Percentiles rank a stretch among this genome's conserved stretches.
Evolutionary conservation across 2,329 filamentous ascomycete species (phyloP).

Genomic region (Huntiella abstrusa): DNA sequence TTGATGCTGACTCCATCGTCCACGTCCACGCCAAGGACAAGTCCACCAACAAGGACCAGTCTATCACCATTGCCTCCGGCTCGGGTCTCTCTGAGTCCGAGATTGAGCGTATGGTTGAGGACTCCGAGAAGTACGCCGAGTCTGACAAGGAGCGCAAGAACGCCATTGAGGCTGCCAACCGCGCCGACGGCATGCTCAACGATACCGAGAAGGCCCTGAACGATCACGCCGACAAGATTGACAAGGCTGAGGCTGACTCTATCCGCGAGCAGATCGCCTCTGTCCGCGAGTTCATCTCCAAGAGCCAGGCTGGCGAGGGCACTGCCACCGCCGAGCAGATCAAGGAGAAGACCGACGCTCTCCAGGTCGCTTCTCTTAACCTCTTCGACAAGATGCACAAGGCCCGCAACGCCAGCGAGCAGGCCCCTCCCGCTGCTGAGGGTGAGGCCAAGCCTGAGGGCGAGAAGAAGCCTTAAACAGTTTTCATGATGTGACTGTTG

Average conservation of each 20-base stretch:
- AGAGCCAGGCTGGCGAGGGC: conserved; percentile 87
- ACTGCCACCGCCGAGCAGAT: conserved; percentile 74
- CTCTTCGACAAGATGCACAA: conserved; percentile 99
- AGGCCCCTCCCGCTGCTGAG: conserved; percentile 37
- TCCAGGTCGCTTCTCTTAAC: conserved; percentile 87
- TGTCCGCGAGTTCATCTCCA: conserved; percentile 77
- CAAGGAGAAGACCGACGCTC: conserved; percentile 92
- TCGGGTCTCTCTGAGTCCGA: conserved; percentile 88
- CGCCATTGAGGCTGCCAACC: conserved; percentile 91
- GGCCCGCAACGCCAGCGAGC: conserved; percentile 53
- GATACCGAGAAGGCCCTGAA: conserved; percentile 97
- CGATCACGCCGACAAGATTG: conserved; percentile 87
- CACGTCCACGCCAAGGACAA: conserved; percentile 98
- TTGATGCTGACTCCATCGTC: conserved; percentile 93
- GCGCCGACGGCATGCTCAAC: conserved; percentile 86
- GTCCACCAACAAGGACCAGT: conserved; percentile 98
- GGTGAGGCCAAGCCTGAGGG: conserved; percentile 53
- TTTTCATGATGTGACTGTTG: neutral
- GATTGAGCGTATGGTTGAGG: conserved; percentile 94
- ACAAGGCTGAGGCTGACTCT: conserved; percentile 84
- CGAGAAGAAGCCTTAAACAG: conserved; percentile 45
- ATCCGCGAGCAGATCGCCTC: conserved; percentile 84
- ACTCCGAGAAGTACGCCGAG: conserved; percentile 93
- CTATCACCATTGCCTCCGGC: conserved; percentile 94
- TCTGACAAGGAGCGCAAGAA: conserved; percentile 91